These are phyloP conservation scores for Scutellaria minor DNA, from an alignment of 257 asterid genomes.

Conservation along the genomic window DNA sequence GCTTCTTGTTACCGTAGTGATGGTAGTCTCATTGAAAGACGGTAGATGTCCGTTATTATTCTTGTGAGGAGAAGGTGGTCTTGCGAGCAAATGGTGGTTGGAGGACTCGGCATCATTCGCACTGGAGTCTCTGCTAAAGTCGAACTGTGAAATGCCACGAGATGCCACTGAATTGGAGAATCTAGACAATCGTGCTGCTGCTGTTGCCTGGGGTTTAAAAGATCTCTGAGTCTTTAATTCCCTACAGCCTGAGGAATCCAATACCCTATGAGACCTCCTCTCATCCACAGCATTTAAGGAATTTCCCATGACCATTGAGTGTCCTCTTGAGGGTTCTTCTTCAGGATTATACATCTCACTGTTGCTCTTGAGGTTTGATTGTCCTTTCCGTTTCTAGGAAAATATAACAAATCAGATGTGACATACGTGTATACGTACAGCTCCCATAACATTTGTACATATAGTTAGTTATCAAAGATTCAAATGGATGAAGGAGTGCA, in stretches of 20 bases:
- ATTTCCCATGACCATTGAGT: slow-evolving; percentile 42
- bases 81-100: slow-evolving; percentile 63
- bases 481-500: too few species aligned
- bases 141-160: slow-evolving; percentile 58
- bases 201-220: slow-evolving; percentile 52
- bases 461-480: too few species aligned
- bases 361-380: slow-evolving; percentile 82
- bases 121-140: slow-evolving; percentile 56
- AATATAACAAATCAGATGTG: slow-evolving; percentile 6
- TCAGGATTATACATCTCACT: slow-evolving; percentile 93
- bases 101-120: slow-evolving; percentile 57
- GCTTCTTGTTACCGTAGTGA: slow-evolving; percentile 41
- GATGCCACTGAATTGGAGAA: slow-evolving; percentile 77
- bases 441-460: too few species aligned
- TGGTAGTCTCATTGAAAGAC: slow-evolving; percentile 46
- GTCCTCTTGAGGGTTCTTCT: slow-evolving; percentile 52
- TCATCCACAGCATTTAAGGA: slow-evolving; percentile 40
- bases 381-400: slow-evolving; percentile 64
- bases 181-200: slow-evolving; percentile 58
- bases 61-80: slow-evolving; percentile 48
- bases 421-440: neutral
- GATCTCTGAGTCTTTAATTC: slow-evolving; percentile 62
- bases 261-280: slow-evolving; percentile 31
- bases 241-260: slow-evolving; percentile 50
- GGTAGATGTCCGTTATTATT: slow-evolving; percentile 48